Conservation (phyloP, 75 land plant species). For the Cupressus sempervirens region DNA sequence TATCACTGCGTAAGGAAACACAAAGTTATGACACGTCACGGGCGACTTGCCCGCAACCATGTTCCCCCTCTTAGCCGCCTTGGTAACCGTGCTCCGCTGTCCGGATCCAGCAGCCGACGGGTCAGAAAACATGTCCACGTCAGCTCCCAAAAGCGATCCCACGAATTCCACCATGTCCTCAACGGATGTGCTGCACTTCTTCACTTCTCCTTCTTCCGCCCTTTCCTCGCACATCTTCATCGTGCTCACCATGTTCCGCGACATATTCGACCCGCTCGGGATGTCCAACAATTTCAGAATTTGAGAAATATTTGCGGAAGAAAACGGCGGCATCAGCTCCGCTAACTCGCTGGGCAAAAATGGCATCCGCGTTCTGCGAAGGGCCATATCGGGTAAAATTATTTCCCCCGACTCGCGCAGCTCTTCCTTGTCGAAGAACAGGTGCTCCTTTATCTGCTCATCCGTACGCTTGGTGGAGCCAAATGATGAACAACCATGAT, state of each 20-base stretch:
- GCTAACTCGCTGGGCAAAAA: not conserved
- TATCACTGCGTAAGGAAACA: not conserved
- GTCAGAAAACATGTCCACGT: not conserved
- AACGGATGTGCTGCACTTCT: not conserved
- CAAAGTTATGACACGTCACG: not conserved
- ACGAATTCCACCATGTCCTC: not conserved
- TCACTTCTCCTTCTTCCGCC: not conserved
- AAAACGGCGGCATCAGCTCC: not conserved
- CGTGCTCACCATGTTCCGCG: not conserved
- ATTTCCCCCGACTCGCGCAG: not conserved
- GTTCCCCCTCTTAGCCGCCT: not conserved
- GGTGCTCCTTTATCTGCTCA: too few species aligned
- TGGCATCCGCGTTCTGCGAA: not conserved
- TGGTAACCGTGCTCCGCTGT: not conserved
- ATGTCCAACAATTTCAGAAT: too few species aligned
- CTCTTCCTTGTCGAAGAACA: not conserved
- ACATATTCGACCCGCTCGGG: not conserved
- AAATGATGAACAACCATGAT: too few species aligned
- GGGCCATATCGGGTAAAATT: not conserved
- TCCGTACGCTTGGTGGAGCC: too few species aligned
- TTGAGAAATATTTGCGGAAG: not conserved
- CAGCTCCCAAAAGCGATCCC: not conserved
- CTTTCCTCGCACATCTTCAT: not conserved
- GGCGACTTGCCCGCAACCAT: not conserved
- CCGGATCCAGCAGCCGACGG: not conserved